Evolutionary conservation across 495 filamentous ascomycete species (phyloP).

Genomic region (Staphylotrichum longicolle): DNA sequence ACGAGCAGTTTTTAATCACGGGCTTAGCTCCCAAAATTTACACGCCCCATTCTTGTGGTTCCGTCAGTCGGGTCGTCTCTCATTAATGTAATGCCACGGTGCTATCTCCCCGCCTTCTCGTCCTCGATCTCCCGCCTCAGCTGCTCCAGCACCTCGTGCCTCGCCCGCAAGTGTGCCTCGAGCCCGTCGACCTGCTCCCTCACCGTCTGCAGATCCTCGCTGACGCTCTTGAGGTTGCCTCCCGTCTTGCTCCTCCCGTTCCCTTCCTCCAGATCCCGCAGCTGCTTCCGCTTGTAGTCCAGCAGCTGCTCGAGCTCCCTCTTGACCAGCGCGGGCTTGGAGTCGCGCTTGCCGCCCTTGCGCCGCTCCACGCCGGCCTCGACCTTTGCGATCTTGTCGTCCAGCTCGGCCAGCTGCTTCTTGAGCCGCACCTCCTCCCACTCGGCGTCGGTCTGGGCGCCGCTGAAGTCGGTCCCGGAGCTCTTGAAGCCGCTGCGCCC

Average conservation of each 20-base stretch:
- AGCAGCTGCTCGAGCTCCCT: slow-evolving; percentile 87
- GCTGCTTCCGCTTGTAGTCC: slow-evolving; percentile 68
- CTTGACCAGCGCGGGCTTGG: slow-evolving; percentile 82
- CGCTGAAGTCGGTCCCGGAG: slow-evolving; percentile 75
- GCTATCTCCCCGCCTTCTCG: slow-evolving; percentile 53
- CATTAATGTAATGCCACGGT: background rate
- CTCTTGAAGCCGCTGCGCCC: slow-evolving; percentile 75
- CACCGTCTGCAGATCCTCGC: slow-evolving; percentile 69
- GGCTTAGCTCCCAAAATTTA: background rate
- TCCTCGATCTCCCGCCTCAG: slow-evolving; percentile 60
- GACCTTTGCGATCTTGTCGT: slow-evolving; percentile 75
- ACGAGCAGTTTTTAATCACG: background rate
- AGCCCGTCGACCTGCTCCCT: slow-evolving; percentile 72
- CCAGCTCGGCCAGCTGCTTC: slow-evolving; percentile 84
- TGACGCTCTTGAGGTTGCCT: slow-evolving; percentile 58
- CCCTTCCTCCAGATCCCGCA: slow-evolving; percentile 74
- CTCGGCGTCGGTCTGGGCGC: slow-evolving; percentile 67
- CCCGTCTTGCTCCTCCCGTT: slow-evolving; percentile 61
- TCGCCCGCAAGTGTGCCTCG: slow-evolving; percentile 60
- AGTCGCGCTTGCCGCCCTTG: slow-evolving; percentile 55
- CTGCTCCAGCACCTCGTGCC: slow-evolving; percentile 59
- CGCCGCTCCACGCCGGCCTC: slow-evolving; percentile 52
- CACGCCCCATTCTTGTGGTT: background rate
- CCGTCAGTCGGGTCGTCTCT: background rate
- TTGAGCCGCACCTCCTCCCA: slow-evolving; percentile 97